A percentile compares a stretch with the other conserved stretches of the same genome.
Conservation (phyloP, 768 basidiomycete species). For the Russula ochroleuca region DNA sequence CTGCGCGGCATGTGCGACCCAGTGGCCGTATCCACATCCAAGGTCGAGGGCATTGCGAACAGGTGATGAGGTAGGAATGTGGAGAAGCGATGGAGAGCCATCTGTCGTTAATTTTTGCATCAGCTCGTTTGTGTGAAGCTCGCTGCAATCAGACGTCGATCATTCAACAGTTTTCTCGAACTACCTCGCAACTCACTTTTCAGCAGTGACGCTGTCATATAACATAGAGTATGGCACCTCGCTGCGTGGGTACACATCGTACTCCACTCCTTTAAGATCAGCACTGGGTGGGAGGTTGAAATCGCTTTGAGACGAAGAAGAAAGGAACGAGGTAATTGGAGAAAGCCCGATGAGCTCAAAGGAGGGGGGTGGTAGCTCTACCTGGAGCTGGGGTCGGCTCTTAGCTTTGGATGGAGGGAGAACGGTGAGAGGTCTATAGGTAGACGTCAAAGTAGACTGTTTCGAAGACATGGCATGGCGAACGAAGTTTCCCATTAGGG, state of each 20-base stretch:
- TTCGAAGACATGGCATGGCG: not conserved
- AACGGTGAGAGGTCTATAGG: not conserved
- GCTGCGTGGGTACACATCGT: conserved; percentile 2
- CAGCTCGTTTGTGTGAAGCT: conserved; percentile 49
- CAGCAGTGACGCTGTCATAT: conserved; percentile 5
- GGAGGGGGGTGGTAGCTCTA: conserved; percentile 1
- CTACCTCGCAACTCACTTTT: conserved; percentile 6
- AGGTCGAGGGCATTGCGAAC: conserved; percentile 63
- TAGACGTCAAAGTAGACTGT: not conserved
- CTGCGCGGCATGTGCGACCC: conserved; percentile 59
- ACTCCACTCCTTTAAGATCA: not conserved
- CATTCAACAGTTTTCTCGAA: conserved; percentile 4
- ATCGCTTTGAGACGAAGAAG: conserved; percentile 4
- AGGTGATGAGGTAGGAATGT: conserved; percentile 41
- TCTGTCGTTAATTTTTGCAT: conserved; percentile 51
- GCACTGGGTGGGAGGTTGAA: not conserved
- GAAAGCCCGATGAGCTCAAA: conserved; percentile 8
- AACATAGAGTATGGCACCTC: conserved; percentile 19
- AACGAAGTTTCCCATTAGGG: not conserved
- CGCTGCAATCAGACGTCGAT: conserved; percentile 42
- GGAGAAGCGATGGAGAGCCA: conserved; percentile 58
- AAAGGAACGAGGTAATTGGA: conserved; percentile 14
- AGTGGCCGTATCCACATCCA: conserved; percentile 69
- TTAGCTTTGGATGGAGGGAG: not conserved
- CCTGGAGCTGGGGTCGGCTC: conserved; percentile 1